Percentiles rank a stretch among this genome's conserved stretches.
Conservation (phyloP, 805 yeast genomes). For the Hanseniaspora thailandica region DNA sequence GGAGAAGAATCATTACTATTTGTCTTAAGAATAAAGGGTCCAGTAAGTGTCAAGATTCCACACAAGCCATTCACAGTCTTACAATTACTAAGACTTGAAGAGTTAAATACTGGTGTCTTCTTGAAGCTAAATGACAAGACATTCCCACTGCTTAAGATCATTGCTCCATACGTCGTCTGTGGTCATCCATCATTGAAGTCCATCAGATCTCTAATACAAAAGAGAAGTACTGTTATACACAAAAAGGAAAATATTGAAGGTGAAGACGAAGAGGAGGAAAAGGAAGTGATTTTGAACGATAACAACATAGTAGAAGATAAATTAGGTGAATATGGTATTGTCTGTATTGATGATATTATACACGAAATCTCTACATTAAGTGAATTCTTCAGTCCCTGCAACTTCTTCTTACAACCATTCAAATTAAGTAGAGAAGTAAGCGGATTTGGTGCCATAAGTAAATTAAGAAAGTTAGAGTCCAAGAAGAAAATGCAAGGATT, state of each 20-base stretch:
- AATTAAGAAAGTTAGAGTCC: constrained; percentile 50
- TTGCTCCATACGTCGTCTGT: constrained; percentile 60
- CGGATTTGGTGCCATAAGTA: constrained; percentile 65
- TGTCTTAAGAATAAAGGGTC: constrained; percentile 57
- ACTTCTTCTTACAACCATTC: constrained; percentile 59
- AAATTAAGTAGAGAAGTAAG: constrained; percentile 54
- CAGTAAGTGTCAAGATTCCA: constrained; percentile 54
- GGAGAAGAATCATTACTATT: constrained; percentile 45
- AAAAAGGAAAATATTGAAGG: constrained; percentile 17
- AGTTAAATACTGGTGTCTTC: constrained; percentile 59
- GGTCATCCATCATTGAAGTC: constrained; percentile 67
- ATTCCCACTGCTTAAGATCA: constrained; percentile 50
- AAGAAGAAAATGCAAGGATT: constrained; percentile 37
- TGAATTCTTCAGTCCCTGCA: constrained; percentile 48
- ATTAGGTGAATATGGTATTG: constrained; percentile 55
- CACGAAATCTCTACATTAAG: constrained; percentile 58
- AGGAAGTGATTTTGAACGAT: constrained; percentile 49
- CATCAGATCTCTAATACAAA: constrained; percentile 61
- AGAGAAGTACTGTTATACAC: constrained; percentile 51
- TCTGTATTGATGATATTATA: constrained; percentile 71
- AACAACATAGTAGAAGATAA: constrained; percentile 64
- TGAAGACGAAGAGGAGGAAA: constrained; percentile 28
- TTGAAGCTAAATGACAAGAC: constrained; percentile 50
- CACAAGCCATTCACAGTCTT: constrained; percentile 49
- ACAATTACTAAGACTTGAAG: constrained; percentile 46